Evolutionary conservation across 2,329 filamentous ascomycete species (phyloP).

Genomic region (Alternaria novae-zelandiae): DNA sequence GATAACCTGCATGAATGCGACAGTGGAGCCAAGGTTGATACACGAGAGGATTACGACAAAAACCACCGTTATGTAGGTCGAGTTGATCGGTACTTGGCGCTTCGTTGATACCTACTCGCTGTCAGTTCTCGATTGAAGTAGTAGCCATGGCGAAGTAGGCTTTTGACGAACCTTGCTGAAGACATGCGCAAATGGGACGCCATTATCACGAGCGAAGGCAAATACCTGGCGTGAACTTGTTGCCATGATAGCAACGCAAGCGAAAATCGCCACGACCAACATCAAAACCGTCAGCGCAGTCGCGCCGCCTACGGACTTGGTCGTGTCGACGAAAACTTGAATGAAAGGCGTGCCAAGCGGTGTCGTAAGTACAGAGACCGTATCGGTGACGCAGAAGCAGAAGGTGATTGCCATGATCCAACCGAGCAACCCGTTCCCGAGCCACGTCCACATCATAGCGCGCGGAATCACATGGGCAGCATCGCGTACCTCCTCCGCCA

Average conservation of each 20-base stretch:
- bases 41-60: slow-evolving; percentile 32
- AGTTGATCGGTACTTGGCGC: slow-evolving; percentile 31
- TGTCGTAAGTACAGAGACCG: slow-evolving; percentile 15
- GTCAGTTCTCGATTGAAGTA: neutral
- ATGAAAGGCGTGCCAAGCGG: slow-evolving; percentile 27
- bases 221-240: slow-evolving; percentile 35
- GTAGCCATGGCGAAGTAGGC: slow-evolving; percentile 43
- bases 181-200: slow-evolving; percentile 35
- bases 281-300: slow-evolving; percentile 30
- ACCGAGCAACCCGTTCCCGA: slow-evolving; percentile 46
- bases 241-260: slow-evolving; percentile 29
- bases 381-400: slow-evolving; percentile 18
- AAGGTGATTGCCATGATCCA: slow-evolving; percentile 38
- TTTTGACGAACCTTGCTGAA: slow-evolving; percentile 36
- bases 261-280: slow-evolving; percentile 25
- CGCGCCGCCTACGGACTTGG: slow-evolving; percentile 23
- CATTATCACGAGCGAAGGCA: slow-evolving; percentile 38
- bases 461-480: slow-evolving; percentile 37
- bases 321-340: slow-evolving; percentile 34
- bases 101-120: slow-evolving; percentile 19
- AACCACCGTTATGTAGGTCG: slow-evolving; percentile 24
- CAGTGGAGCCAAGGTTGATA: slow-evolving; percentile 37
- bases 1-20: slow-evolving; percentile 28
- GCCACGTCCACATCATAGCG: slow-evolving; percentile 47
- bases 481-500: slow-evolving; percentile 41